Conservation (phyloP, 139 green algal genomes). For the Asterochloris erici region DNA sequence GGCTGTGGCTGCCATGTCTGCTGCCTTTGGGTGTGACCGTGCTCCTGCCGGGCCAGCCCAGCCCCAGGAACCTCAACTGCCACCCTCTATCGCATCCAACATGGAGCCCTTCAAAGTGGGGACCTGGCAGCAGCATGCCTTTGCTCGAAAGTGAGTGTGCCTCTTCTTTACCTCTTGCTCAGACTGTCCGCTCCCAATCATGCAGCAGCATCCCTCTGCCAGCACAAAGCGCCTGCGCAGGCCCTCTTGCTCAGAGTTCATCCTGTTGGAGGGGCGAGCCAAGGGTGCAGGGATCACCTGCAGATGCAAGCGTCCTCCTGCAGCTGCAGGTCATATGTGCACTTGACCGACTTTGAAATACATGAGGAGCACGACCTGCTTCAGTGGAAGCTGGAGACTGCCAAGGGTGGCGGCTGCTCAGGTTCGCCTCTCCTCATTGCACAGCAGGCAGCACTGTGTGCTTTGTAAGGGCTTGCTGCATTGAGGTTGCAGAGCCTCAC, state of each 20-base stretch:
- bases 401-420: conserved; percentile 45
- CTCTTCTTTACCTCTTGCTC: neutral
- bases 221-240: neutral
- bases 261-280: neutral
- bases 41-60: neutral
- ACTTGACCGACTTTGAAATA: conserved; percentile 54
- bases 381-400: conserved; percentile 56
- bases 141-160: conserved; percentile 24
- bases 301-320: neutral
- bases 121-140: conserved; percentile 56
- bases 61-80: conserved; percentile 1
- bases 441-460: neutral
- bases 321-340: conserved; percentile 40
- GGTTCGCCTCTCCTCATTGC: conserved; percentile 13
- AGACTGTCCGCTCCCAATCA: neutral
- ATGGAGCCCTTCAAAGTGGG: conserved; percentile 56
- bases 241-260: neutral
- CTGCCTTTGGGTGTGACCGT: conserved; percentile 1
- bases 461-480: neutral
- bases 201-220: neutral
- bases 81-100: conserved; percentile 40
- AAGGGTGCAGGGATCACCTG: neutral
- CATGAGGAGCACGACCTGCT: conserved; percentile 43
- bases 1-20: neutral
- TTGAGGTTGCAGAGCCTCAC: too few relatives aligned